Conservation (phyloP, 129 eudicot species). For the Flaveria bidentis region DNA sequence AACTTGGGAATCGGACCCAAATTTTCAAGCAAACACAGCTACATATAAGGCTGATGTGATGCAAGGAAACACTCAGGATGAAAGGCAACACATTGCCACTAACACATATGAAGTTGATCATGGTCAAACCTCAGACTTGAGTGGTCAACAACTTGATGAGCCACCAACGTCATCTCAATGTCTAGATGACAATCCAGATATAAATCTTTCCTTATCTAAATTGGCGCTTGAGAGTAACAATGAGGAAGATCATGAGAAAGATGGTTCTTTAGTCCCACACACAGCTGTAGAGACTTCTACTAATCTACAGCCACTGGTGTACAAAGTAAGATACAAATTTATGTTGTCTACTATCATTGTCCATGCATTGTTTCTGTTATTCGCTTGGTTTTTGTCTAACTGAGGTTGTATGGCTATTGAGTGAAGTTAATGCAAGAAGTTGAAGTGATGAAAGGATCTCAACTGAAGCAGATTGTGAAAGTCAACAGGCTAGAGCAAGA, state of each 20-base stretch:
- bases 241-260: constrained; percentile 30
- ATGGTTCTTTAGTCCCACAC: neutral
- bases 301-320: constrained; percentile 33
- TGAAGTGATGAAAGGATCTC: constrained; percentile 50
- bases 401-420: neutral
- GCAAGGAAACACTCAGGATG: constrained; percentile 14
- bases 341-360: neutral
- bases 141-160: constrained; percentile 11
- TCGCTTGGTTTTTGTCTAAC: neutral
- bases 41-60: neutral
- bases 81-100: constrained; percentile 13
- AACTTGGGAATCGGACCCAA: constrained; percentile 10
- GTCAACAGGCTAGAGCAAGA: constrained; percentile 49
- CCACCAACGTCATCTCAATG: constrained; percentile 19
- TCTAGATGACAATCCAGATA: constrained; percentile 14
- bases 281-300: constrained; percentile 18
- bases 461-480: constrained; percentile 41
- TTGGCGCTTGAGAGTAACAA: constrained; percentile 1
- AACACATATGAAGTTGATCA: constrained; percentile 21
- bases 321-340: constrained; percentile 34
- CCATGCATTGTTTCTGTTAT: neutral
- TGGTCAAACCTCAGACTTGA: constrained; percentile 11
- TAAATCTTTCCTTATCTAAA: constrained; percentile 4
- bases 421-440: constrained; percentile 56
- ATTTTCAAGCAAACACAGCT: constrained; percentile 3